phyloP scores from a whole-genome alignment of 2,329 filamentous ascomycete species.

The Colletotrichum plurivorum region DNA sequence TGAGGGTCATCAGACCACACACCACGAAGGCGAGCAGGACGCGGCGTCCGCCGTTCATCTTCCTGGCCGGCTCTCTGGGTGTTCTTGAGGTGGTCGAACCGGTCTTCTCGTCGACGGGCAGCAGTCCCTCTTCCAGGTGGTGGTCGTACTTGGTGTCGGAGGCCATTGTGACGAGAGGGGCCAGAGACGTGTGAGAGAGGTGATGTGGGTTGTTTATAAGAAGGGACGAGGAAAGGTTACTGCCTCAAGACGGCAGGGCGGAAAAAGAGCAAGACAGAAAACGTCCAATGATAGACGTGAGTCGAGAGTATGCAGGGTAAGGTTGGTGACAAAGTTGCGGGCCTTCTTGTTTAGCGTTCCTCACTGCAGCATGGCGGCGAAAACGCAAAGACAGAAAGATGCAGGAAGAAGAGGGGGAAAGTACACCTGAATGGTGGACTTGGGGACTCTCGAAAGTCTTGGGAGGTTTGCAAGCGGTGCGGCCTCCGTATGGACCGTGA shows the following conservation, averaged over 20 bases:
- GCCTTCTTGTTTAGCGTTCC: conserved; percentile 33
- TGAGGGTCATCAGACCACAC: conserved; percentile 43
- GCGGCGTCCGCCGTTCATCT: conserved; percentile 43
- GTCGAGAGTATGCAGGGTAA: conserved; percentile 25
- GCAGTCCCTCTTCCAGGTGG: conserved; percentile 42
- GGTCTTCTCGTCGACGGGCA: conserved; percentile 41
- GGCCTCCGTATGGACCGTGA: conserved; percentile 20
- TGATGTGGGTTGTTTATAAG: conserved; percentile 52
- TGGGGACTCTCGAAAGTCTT: conserved; percentile 15
- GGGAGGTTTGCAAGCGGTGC: conserved; percentile 32
- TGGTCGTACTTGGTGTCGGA: conserved; percentile 39
- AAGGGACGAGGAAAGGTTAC: conserved; percentile 43
- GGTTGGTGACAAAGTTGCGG: conserved; percentile 30
- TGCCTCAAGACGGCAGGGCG: conserved; percentile 30
- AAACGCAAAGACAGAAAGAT: conserved; percentile 15
- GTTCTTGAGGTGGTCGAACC: conserved; percentile 15
- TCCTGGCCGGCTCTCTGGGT: conserved; percentile 30
- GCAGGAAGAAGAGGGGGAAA: conserved; percentile 28
- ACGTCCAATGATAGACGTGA: conserved; percentile 21
- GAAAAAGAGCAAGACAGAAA: conserved; percentile 14
- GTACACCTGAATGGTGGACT: conserved; percentile 22
- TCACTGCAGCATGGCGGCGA: conserved; percentile 35
- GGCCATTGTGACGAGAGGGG: conserved; percentile 36
- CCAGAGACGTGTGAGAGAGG: conserved; percentile 8
- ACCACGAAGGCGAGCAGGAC: conserved; percentile 42